phyloP scores from a whole-genome alignment of 2,329 filamentous ascomycete genomes.

The Ophiocordyceps camponoti-rufipedis region DNA sequence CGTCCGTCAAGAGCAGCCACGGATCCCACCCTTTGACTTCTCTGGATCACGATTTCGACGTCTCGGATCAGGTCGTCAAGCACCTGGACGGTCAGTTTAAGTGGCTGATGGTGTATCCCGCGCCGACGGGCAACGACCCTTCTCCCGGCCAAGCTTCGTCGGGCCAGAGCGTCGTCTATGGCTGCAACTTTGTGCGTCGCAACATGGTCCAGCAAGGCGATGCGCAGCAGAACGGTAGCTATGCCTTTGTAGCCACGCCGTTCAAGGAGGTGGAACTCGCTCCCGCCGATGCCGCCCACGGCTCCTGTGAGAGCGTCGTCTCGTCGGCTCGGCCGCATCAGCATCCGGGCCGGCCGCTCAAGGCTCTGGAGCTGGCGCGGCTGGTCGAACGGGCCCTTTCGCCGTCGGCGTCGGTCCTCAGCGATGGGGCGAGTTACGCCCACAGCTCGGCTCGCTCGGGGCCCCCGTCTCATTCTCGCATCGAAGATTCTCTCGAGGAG shows the following conservation, averaged over 20 bases:
- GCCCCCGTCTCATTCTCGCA: constrained; percentile 24
- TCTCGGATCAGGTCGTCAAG: constrained; percentile 17
- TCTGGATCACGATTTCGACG: constrained; percentile 7
- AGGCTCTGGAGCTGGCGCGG: constrained; percentile 12
- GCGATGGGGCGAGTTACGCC: constrained; percentile 15
- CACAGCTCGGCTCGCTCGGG: constrained; percentile 13
- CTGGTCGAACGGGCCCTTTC: constrained; percentile 15
- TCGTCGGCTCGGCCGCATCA: constrained; percentile 6
- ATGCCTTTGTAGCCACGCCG: constrained; percentile 28
- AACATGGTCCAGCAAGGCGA: constrained; percentile 7
- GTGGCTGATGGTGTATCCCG: constrained; percentile 25
- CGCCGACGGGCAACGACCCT: constrained; percentile 4
- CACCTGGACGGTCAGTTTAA: constrained; percentile 32
- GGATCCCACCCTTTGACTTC: constrained; percentile 8
- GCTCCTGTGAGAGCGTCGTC: constrained; percentile 2
- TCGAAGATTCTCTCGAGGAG: constrained; percentile 46
- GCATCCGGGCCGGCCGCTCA: constrained; percentile 9
- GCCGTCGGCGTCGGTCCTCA: constrained; percentile 12
- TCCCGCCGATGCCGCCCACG: constrained; percentile 4
- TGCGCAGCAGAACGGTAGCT: constrained; percentile 12
- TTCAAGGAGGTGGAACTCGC: constrained; percentile 12
- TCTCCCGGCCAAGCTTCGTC: not conserved
- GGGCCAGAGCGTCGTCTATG: constrained; percentile 19
- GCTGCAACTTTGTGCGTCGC: constrained; percentile 32
- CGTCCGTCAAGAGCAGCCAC: no score